Base-by-base conservation (phyloP, 257 asterid genomes). In the Linderniella brevidens region DNA sequence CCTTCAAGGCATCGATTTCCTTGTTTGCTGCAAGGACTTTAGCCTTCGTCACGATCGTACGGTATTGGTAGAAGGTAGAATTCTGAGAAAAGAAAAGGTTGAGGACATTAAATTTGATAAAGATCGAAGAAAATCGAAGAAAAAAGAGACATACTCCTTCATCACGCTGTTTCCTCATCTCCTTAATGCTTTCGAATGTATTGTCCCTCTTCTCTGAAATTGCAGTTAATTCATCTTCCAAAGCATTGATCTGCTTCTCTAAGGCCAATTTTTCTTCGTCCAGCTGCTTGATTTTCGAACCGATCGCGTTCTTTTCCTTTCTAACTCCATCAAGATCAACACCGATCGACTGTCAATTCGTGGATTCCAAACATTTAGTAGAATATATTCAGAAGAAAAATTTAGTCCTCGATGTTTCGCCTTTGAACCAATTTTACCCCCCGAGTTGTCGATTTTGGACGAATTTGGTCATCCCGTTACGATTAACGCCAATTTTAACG, bases 321-420 rank as follows among this genome's bases (percentile, higher is more conserved):
- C 86, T 58, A 50, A 75, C 95, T 52, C 83, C 90, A 67, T 75
- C 83, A 63, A 77, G 73, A 58, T 75, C 90, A 16, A 60, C 81
- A 40, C 78, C 80, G 54, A 83, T 75, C 64, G 58, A 76, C 95
- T 83, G 65, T 40, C 59, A 68, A 39, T 41, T 19, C 32, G 32
- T 25, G 32, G n/a, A 11, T 13, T 9, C 9, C 11, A 13, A 44
- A 10, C 17, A 13, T 11, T 13, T 44, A 44, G 14, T 4, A 3
- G 10, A 9, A 44, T 13, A 13, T 8, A 3, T n/a, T 15, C 17
- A 44, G 48, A 18, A 17, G 19, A 44, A 44, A 44, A 10, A 13
- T n/a, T n/a, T n/a, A n/a, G n/a, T n/a, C n/a, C n/a, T n/a, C n/a
- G n/a, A n/a, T n/a, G n/a, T n/a, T n/a, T n/a, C n/a, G n/a, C n/a